phyloP scores from a whole-genome alignment of 441 rosid species.

The Theobroma grandiflorum region DNA sequence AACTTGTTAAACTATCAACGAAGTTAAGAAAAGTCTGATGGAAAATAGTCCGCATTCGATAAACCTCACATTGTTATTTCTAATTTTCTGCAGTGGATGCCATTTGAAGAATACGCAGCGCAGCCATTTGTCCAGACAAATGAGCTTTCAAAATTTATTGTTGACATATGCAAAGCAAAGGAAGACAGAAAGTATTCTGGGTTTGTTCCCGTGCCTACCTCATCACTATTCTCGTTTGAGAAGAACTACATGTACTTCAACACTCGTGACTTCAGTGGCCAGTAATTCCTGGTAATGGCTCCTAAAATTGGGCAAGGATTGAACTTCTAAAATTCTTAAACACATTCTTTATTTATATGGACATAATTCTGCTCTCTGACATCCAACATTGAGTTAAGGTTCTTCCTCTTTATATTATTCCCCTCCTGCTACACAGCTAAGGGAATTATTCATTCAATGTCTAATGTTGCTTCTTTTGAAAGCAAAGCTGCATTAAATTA shows the following conservation, averaged over 20 bases:
- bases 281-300: background rate
- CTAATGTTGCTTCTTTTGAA: slow-evolving; percentile 15
- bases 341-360: background rate
- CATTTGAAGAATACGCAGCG: slow-evolving; percentile 64
- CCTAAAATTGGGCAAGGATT: background rate
- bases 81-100: slow-evolving; percentile 74
- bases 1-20: background rate
- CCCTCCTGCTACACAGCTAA: background rate
- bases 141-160: slow-evolving; percentile 52
- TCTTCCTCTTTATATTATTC: background rate
- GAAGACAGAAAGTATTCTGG: slow-evolving; percentile 56
- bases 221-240: slow-evolving; percentile 42
- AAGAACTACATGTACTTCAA: slow-evolving; percentile 55
- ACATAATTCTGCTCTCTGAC: background rate
- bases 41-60: background rate
- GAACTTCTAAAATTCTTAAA: background rate
- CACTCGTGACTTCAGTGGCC: slow-evolving; percentile 31
- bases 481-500: background rate
- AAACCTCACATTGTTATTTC: slow-evolving; percentile 21
- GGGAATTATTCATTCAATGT: background rate
- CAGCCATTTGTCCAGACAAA: slow-evolving; percentile 61
- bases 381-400: background rate
- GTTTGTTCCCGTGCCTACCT: slow-evolving; percentile 51
- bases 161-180: slow-evolving; percentile 64
- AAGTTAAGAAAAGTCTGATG: slow-evolving; percentile 5